Evolutionary conservation across 148 eudicot species (phyloP).

Genomic region (Linanthus parryae): DNA sequence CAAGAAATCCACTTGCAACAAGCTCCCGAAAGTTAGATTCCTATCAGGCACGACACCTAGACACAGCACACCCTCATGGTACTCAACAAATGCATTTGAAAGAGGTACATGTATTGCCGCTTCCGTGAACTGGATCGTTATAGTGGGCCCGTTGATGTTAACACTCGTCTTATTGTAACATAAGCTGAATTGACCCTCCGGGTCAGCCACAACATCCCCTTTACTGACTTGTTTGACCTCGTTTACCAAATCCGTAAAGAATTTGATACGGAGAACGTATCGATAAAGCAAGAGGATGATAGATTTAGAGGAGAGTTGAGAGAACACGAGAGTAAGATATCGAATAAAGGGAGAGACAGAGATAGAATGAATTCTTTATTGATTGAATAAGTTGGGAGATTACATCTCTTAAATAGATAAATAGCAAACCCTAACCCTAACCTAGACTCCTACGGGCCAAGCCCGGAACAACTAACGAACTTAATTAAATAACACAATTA

Average conservation of each 20-base stretch:
- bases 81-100: conserved; percentile 22
- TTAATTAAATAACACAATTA: too few species aligned
- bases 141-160: conserved; percentile 14
- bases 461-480: too few species aligned
- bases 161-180: conserved; percentile 29
- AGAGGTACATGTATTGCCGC: conserved; percentile 30
- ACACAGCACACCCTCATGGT: conserved; percentile 27
- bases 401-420: too few species aligned
- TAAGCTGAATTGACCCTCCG: conserved; percentile 13
- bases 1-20: conserved; percentile 37
- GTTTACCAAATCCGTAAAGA: conserved; percentile 10
- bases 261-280: too few species aligned
- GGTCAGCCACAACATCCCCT: conserved; percentile 12
- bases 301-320: too few species aligned
- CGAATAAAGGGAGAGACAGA: too few species aligned
- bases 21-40: conserved; percentile 31
- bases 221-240: conserved; percentile 10
- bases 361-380: too few species aligned
- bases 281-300: too few species aligned
- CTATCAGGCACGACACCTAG: conserved; percentile 25
- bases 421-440: too few species aligned
- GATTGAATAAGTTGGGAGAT: too few species aligned
- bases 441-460: too few species aligned
- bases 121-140: conserved; percentile 31
- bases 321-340: too few species aligned